Evolutionary conservation across 495 filamentous ascomycete genomes (phyloP), one percentile per base, ranked within the genome.

Genomic region (Aspergillus baeticus): DNA sequence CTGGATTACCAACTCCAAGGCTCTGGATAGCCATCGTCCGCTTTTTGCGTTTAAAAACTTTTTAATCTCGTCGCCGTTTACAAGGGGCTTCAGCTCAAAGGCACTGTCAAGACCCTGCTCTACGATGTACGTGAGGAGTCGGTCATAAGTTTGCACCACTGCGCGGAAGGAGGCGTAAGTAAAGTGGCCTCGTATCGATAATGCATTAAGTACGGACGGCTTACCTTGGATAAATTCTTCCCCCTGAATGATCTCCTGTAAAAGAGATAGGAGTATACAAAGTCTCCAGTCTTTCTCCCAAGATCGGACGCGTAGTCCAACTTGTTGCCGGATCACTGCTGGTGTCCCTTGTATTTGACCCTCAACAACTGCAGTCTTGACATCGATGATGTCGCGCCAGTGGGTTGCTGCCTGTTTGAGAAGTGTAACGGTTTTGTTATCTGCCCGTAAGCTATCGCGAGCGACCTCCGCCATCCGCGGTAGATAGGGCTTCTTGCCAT

Each of bases 271-370:
- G 31, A 96, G 58, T 3, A 89, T 78, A 62, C 90, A 89, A 33
- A 84, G 74, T 63, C 84, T 80, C 94, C 94, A 98, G 54, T 87
- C 69, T 1, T 81, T 77, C 23, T 79, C 86, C 89, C 93, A 94
- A 5, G 74, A 68, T n/a, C 90, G 82, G 58, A 98, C 87, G 1
- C 78, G 80, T 80, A 92, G 84, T 2, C 93, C 92, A 20, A 93
- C 74, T 5, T 69, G 67, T 61, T 82, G 79, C 43, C 84, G 69
- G 17, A 71, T 59, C 47, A 75, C 73, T 18, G 69, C 68, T 2
- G 69, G 20, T n/a, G 56, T 77, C 60, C 70, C 74, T 36, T 47
- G 43, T 33, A 73, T 55, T 5, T 43, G 46, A 6, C 63, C 55
- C 20, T 55, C 52, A 5, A 73, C 49, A 1, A 77, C 42, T 3